A percentile compares a stretch with the other conserved stretches of the same genome.
Evolutionary conservation across 192 early-diverging fungal species (phyloP).

Genomic region (Coemansia biformis): DNA sequence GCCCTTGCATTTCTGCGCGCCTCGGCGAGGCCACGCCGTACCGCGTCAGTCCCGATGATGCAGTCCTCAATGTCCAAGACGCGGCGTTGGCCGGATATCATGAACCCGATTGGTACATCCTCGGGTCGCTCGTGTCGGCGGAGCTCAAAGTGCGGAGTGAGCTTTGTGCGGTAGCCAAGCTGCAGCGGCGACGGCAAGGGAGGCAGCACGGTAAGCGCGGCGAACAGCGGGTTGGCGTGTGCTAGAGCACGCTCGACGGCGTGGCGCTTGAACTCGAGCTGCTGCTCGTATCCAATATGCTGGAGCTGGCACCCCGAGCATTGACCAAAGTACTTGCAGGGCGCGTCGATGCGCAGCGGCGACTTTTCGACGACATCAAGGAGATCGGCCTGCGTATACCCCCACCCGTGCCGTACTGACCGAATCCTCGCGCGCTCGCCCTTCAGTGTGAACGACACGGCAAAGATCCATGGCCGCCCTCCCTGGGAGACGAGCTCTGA

Average conservation of each 20-base stretch:
- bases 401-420: conserved; percentile 45
- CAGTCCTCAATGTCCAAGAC: conserved; percentile 66
- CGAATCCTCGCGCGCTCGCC: conserved; percentile 35
- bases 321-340: conserved; percentile 56
- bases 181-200: conserved; percentile 54
- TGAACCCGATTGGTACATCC: conserved; percentile 55
- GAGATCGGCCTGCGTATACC: conserved; percentile 43
- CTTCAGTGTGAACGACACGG: conserved; percentile 31
- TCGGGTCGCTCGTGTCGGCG: conserved; percentile 46
- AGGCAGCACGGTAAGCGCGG: conserved; percentile 33
- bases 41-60: conserved; percentile 57
- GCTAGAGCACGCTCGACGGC: conserved; percentile 53
- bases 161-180: conserved; percentile 61
- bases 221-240: conserved; percentile 42
- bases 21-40: conserved; percentile 51
- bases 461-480: conserved; percentile 37
- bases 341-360: conserved; percentile 42
- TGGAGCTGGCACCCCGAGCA: conserved; percentile 65
- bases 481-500: conserved; percentile 16
- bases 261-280: conserved; percentile 56
- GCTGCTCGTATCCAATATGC: conserved; percentile 55
- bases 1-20: conserved; percentile 47
- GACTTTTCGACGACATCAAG: conserved; percentile 22
- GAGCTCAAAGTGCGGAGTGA: conserved; percentile 62
- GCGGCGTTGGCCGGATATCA: conserved; percentile 51